Conservation (phyloP, 176 grass and related monocot species). For the bread wheat (Triticum aestivum) region IWGSC_CS_RefSeq_v2.1 NC_057809.1:503471413-503471912, state of each 20-base stretch:
- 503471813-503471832: background rate
- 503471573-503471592: background rate
- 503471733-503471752: background rate
- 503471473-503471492: background rate
- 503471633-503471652: background rate
- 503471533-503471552: background rate
- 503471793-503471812: background rate
- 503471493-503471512: background rate
- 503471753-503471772: background rate
- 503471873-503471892: background rate
- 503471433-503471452: background rate
- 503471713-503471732: background rate
- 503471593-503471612: conserved; percentile 5
- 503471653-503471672: background rate
- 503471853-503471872: background rate
- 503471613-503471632: background rate
- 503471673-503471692: background rate
- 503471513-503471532: background rate
- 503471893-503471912: conserved; percentile 13
- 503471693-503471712: background rate
- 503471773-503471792: background rate
- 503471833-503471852: background rate
- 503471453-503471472: background rate
- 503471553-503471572: background rate
- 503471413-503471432: background rate